phyloP scores from a whole-genome alignment of 768 basidiomycete genomes.

The Daedaleopsis sinensis region DNA sequence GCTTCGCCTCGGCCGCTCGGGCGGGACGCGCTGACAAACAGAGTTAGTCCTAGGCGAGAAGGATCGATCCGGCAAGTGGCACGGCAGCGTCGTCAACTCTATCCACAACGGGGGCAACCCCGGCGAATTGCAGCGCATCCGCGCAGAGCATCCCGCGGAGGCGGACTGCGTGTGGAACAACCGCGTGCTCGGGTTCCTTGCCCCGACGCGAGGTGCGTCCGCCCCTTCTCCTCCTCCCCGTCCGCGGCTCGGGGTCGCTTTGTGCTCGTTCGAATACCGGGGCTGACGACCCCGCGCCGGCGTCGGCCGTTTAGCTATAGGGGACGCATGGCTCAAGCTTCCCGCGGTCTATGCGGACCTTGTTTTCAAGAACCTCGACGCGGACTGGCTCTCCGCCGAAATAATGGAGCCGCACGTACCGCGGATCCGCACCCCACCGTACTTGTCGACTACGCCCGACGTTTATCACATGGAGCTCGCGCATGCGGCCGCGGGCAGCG shows the following conservation, averaged over 20 bases:
- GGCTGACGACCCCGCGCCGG: slow-evolving; percentile 1
- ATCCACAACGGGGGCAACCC: slow-evolving; percentile 74
- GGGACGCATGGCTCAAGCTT: slow-evolving; percentile 42
- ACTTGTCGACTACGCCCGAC: slow-evolving; percentile 46
- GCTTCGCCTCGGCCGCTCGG: too few species aligned
- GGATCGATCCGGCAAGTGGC: slow-evolving; percentile 54
- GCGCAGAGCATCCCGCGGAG: slow-evolving; percentile 68
- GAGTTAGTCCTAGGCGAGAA: slow-evolving; percentile 47
- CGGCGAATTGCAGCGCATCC: slow-evolving; percentile 65
- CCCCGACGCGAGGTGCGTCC: slow-evolving; percentile 72
- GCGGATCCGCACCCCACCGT: slow-evolving; percentile 49
- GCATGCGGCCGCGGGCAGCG: slow-evolving; percentile 7
- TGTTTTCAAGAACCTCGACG: slow-evolving; percentile 39
- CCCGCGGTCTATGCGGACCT: slow-evolving; percentile 35
- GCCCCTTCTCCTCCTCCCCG: slow-evolving; percentile 2
- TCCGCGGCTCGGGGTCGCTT: neutral
- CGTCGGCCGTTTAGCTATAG: slow-evolving; percentile 31
- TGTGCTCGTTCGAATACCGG: neutral
- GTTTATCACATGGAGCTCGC: slow-evolving; percentile 40
- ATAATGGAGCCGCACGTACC: slow-evolving; percentile 31
- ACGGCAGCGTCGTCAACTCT: slow-evolving; percentile 59
- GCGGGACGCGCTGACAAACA: slow-evolving; percentile 6
- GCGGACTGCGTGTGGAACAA: slow-evolving; percentile 65
- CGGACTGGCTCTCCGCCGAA: slow-evolving; percentile 38
- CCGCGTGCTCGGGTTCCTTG: slow-evolving; percentile 76